Conservation (phyloP, 2,329 filamentous ascomycete species). For the Ceratocystiopsis brevicomis region DNA sequence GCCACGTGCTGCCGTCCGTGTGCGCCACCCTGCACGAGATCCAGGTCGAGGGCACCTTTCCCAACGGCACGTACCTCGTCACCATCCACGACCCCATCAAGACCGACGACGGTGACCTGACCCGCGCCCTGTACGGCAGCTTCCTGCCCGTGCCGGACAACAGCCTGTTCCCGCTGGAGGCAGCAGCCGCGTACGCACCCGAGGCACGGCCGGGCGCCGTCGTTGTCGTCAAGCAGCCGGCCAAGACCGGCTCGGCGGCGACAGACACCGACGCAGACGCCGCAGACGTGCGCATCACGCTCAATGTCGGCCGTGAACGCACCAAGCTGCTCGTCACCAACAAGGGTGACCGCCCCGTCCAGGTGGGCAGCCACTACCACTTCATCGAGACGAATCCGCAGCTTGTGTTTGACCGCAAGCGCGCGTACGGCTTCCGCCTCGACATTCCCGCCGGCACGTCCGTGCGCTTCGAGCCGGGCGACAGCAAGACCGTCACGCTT, state of each 20-base stretch:
- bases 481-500: conserved; percentile 72
- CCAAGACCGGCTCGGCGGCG: no score
- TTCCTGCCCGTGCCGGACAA: conserved; percentile 65
- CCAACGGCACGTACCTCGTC: conserved; percentile 76
- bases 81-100: conserved; percentile 84
- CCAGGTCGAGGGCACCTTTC: conserved; percentile 89
- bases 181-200: conserved; percentile 45
- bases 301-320: conserved; percentile 59
- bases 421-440: conserved; percentile 67
- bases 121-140: conserved; percentile 74
- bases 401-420: conserved; percentile 68
- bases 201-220: conserved; percentile 63
- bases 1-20: conserved; percentile 76
- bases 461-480: conserved; percentile 83
- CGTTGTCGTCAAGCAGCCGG: conserved; percentile 31
- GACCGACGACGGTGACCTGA: conserved; percentile 68
- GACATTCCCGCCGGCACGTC: conserved; percentile 86
- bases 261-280: background rate
- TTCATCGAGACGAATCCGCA: conserved; percentile 89
- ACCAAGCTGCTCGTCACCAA: conserved; percentile 63
- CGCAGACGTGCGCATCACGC: conserved; percentile 38
- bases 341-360: conserved; percentile 74
- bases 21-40: conserved; percentile 62
- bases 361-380: conserved; percentile 90
- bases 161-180: conserved; percentile 46